A percentile compares a stretch with the other conserved stretches of the same genome.
These are phyloP conservation scores for Aureoboletus auriporus DNA, from an alignment of 768 basidiomycete species.

Conservation along the genomic window DNA sequence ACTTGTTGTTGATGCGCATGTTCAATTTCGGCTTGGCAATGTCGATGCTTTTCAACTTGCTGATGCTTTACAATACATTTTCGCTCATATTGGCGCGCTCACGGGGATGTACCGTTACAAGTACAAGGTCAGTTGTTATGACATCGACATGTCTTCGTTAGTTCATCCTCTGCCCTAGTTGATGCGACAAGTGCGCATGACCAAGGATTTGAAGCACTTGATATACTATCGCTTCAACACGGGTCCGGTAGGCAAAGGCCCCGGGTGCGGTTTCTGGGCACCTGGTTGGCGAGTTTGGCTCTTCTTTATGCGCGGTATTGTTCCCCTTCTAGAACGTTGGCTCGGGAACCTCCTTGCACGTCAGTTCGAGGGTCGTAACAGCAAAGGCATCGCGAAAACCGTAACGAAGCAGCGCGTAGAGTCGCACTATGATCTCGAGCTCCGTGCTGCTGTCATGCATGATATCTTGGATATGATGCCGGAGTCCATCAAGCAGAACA, in stretches of 20 bases:
- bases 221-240: constrained; percentile 99
- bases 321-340: constrained; percentile 96
- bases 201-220: constrained; percentile 97
- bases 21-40: constrained; percentile 97
- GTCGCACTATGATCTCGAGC: constrained; percentile 95
- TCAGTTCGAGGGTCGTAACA: constrained; percentile 98
- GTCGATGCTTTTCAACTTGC: constrained; percentile 99
- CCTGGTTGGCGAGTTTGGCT: constrained; percentile 99
- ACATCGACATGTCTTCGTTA: not conserved
- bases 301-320: constrained; percentile 99
- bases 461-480: constrained; percentile 99
- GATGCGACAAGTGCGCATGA: constrained; percentile 99
- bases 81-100: constrained; percentile 93
- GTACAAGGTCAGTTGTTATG: constrained; percentile 69
- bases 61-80: constrained; percentile 97
- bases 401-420: constrained; percentile 99
- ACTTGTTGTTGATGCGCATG: constrained; percentile 97
- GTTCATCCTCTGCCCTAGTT: constrained; percentile 43
- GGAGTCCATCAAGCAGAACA: constrained; percentile 98
- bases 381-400: constrained; percentile 94
- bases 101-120: constrained; percentile 99
- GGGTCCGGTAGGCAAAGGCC: constrained; percentile 98
- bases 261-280: constrained; percentile 99
- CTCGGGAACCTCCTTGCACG: constrained; percentile 95
- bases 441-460: constrained; percentile 99